Conservation (phyloP, 208 protist species). For the Leishmania martiniquensis region DNA sequence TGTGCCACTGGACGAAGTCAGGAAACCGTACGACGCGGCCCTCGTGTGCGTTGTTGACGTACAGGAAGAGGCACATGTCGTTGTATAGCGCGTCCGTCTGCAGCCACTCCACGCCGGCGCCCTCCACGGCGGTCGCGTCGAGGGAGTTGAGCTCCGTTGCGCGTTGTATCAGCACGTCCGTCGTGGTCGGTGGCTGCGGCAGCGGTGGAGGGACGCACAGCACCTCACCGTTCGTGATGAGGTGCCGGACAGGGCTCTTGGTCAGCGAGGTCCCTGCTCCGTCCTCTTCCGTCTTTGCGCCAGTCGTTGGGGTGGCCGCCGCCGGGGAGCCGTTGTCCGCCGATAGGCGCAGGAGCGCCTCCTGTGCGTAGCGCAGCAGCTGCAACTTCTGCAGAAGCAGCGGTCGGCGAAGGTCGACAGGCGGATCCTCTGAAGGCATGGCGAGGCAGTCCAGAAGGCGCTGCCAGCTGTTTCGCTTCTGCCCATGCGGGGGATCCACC, state of each 20-base stretch:
- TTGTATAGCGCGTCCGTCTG: slow-evolving; percentile 72
- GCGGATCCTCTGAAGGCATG: slow-evolving; percentile 32
- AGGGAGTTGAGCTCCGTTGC: slow-evolving; percentile 54
- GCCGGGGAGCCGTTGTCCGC: background rate
- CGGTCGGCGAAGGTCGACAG: slow-evolving; percentile 44
- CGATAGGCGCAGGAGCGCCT: slow-evolving; percentile 31
- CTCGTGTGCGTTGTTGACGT: slow-evolving; percentile 65
- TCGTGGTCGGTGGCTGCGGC: slow-evolving; percentile 59
- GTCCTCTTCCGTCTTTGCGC: background rate
- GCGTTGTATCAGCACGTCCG: slow-evolving; percentile 64
- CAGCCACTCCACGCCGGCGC: slow-evolving; percentile 41
- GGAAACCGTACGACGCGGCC: slow-evolving; percentile 82
- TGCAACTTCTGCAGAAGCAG: slow-evolving; percentile 87
- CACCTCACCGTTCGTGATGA: slow-evolving; percentile 72
- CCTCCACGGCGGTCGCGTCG: slow-evolving; percentile 34
- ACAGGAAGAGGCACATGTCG: slow-evolving; percentile 91
- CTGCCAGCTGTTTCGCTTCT: slow-evolving; percentile 17
- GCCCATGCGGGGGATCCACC: background rate
- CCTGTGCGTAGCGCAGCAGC: slow-evolving; percentile 64
- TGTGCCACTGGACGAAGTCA: slow-evolving; percentile 91
- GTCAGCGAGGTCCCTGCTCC: background rate
- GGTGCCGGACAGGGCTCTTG: slow-evolving; percentile 6
- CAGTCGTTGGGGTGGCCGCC: background rate
- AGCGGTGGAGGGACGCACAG: slow-evolving; percentile 58
- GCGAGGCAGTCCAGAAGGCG: slow-evolving; percentile 44